Evolutionary conservation across 192 early-diverging fungal genomes (phyloP).

Genomic region (Backusella sp.): DNA sequence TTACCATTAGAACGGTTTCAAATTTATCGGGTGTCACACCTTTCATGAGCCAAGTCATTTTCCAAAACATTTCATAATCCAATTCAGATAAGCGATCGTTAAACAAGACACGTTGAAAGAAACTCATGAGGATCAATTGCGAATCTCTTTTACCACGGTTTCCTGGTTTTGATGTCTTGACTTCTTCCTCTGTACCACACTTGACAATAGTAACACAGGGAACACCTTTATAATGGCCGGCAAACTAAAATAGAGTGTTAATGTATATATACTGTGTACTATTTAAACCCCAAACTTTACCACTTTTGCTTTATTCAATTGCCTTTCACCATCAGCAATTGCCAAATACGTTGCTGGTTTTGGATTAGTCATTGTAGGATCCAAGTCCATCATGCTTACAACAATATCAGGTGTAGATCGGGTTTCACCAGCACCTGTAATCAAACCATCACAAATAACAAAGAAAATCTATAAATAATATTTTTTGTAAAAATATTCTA

Average conservation of each 20-base stretch:
- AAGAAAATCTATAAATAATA: slow-evolving; percentile 70
- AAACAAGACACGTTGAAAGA: slow-evolving; percentile 76
- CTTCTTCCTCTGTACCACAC: slow-evolving; percentile 67
- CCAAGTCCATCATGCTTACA: slow-evolving; percentile 73
- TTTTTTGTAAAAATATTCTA: slow-evolving; percentile 11
- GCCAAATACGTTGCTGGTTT: slow-evolving; percentile 76
- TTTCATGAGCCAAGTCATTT: slow-evolving; percentile 67
- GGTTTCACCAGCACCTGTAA: slow-evolving; percentile 79
- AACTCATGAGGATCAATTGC: slow-evolving; percentile 87
- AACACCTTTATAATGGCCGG: slow-evolving; percentile 71
- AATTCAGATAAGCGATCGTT: slow-evolving; percentile 89
- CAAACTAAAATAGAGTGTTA: slow-evolving; percentile 42
- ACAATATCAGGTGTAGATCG: slow-evolving; percentile 77
- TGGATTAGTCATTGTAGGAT: slow-evolving; percentile 61
- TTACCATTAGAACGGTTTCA: slow-evolving; percentile 71
- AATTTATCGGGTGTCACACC: slow-evolving; percentile 88
- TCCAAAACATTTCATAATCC: slow-evolving; percentile 91
- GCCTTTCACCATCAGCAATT: slow-evolving; percentile 78
- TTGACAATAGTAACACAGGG: slow-evolving; percentile 73
- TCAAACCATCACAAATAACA: slow-evolving; percentile 88
- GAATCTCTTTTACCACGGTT: slow-evolving; percentile 98
- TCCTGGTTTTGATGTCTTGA: slow-evolving; percentile 64
- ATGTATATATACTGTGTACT: too few relatives aligned
- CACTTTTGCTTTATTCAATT: slow-evolving; percentile 82
- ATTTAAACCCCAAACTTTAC: slow-evolving; percentile 7